phyloP scores from a whole-genome alignment of 2,329 filamentous ascomycete genomes.

The Aspergillus fumigatiaffinis region DNA sequence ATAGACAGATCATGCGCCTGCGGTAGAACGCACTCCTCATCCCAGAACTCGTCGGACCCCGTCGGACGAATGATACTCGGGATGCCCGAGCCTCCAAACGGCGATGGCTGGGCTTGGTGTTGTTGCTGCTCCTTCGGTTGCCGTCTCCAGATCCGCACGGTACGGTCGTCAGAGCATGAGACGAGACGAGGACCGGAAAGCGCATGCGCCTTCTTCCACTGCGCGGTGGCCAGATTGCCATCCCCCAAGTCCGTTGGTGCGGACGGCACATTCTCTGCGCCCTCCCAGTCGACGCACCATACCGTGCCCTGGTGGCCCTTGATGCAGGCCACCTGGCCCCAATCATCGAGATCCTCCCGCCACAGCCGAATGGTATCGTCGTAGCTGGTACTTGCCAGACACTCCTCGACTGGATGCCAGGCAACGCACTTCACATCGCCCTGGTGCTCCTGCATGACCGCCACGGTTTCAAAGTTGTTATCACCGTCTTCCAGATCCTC shows the following conservation, averaged over 20 bases:
- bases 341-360: conserved; percentile 88
- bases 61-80: conserved; percentile 83
- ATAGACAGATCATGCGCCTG: conserved; percentile 72
- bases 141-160: conserved; percentile 74
- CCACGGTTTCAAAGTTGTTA: conserved; percentile 95
- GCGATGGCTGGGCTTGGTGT: conserved; percentile 39
- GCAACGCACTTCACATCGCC: conserved; percentile 91
- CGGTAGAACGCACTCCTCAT: conserved; percentile 71
- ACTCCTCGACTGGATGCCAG: conserved; percentile 79
- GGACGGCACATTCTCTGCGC: conserved; percentile 31
- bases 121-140: conserved; percentile 45
- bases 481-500: conserved; percentile 83
- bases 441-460: conserved; percentile 89
- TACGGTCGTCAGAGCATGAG: conserved; percentile 81
- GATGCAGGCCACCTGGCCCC: conserved; percentile 81
- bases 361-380: conserved; percentile 88
- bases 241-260: conserved; percentile 3
- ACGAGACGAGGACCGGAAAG: conserved; percentile 57
- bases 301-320: conserved; percentile 81
- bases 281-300: conserved; percentile 75
- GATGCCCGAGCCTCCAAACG: conserved; percentile 47
- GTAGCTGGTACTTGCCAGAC: conserved; percentile 87
- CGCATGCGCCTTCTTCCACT: conserved; percentile 29
- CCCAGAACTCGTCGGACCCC: conserved; percentile 76
- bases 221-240: background rate